These are phyloP conservation scores for Crithidia bombi DNA, from an alignment of 208 protist genomes.

Conservation along the genomic window DNA sequence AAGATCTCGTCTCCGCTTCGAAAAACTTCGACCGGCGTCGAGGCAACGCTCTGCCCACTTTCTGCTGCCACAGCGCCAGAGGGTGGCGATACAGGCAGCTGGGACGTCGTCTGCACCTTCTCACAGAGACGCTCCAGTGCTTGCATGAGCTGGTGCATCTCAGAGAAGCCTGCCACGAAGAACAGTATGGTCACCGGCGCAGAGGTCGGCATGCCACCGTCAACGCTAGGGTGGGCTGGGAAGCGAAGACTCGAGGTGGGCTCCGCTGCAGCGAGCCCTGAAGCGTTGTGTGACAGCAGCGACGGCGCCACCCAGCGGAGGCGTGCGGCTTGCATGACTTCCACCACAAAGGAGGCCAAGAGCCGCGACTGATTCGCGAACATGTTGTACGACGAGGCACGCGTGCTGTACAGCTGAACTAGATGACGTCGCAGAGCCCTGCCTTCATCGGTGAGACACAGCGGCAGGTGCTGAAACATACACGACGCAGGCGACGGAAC, in stretches of 20 bases:
- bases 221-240: neutral
- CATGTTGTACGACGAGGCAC: slow-evolving; percentile 25
- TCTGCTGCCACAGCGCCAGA: too few species aligned
- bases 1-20: slow-evolving; percentile 59
- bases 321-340: slow-evolving; percentile 55
- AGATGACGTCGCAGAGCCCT: slow-evolving; percentile 32
- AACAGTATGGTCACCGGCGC: slow-evolving; percentile 62
- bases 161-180: slow-evolving; percentile 76
- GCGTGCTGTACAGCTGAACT: slow-evolving; percentile 18
- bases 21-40: slow-evolving; percentile 35
- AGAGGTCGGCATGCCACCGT: neutral
- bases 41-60: too few species aligned
- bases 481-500: neutral
- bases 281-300: neutral
- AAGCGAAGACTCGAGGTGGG: neutral
- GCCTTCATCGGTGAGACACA: slow-evolving; percentile 39
- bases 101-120: slow-evolving; percentile 4
- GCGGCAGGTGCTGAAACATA: slow-evolving; percentile 5
- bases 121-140: slow-evolving; percentile 56
- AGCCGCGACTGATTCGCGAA: slow-evolving; percentile 30
- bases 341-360: slow-evolving; percentile 53
- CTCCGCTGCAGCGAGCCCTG: neutral
- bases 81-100: too few species aligned
- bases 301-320: slow-evolving; percentile 25
- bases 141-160: slow-evolving; percentile 69